Evolutionary conservation across 306 rosid genomes (phyloP).

Genomic region (Castanea crenata): DNA sequence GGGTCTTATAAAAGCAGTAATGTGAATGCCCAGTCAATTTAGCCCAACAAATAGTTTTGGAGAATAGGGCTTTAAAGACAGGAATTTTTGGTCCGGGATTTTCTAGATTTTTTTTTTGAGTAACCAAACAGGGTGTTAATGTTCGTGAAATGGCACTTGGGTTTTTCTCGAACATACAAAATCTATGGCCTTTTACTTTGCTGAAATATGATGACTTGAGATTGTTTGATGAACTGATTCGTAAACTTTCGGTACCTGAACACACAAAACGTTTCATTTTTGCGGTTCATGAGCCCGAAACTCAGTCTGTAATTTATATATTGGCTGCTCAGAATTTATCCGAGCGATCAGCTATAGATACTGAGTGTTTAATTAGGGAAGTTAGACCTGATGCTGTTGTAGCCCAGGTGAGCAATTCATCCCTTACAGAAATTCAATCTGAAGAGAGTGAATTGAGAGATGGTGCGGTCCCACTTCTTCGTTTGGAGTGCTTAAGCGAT

Average conservation of each 20-base stretch:
- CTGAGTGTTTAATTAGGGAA: constrained; percentile 44
- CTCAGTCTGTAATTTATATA: constrained; percentile 56
- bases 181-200: constrained; percentile 60
- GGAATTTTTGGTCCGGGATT: background rate
- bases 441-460: constrained; percentile 28
- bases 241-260: constrained; percentile 51
- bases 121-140: background rate
- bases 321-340: constrained; percentile 66
- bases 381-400: constrained; percentile 74
- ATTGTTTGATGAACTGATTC: constrained; percentile 47
- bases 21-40: too few relatives aligned
- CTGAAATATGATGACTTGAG: constrained; percentile 47
- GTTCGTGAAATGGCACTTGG: constrained; percentile 47
- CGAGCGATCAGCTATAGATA: constrained; percentile 61
- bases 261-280: constrained; percentile 67
- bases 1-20: too few relatives aligned
- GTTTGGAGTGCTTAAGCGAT: constrained; percentile 56
- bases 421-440: constrained; percentile 27
- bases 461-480: constrained; percentile 55
- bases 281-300: constrained; percentile 52
- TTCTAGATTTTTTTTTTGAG: background rate
- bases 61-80: too few relatives aligned
- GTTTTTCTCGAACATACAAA: constrained; percentile 50
- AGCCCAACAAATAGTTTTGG: too few relatives aligned
- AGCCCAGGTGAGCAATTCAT: constrained; percentile 45